Percentiles rank a stretch among this genome's conserved stretches.
Conservation (phyloP, 768 basidiomycete genomes). For the Rhizopogon vinicolor region DNA sequence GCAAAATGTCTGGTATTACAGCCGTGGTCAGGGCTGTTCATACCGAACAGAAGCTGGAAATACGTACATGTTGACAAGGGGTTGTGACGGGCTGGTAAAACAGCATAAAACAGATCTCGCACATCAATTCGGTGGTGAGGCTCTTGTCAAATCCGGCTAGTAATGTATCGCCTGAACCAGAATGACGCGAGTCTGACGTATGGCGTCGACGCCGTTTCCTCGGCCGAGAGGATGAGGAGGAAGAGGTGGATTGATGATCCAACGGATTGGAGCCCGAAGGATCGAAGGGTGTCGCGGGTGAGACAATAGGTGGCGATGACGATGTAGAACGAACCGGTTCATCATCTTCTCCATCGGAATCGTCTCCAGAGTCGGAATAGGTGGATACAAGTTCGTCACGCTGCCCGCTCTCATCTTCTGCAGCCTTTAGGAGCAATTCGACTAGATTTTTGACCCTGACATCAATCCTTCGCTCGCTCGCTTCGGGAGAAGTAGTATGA, state of each 20-base stretch:
- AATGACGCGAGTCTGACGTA: slow-evolving; percentile 22
- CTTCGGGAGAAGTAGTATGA: background rate
- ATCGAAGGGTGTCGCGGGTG: slow-evolving; percentile 28
- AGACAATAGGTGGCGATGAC: slow-evolving; percentile 14
- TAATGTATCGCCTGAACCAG: slow-evolving; percentile 15
- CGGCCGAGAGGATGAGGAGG: slow-evolving; percentile 14
- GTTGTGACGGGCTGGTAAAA: slow-evolving; percentile 87
- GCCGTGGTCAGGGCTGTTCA: slow-evolving; percentile 7
- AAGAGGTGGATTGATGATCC: background rate
- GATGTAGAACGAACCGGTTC: slow-evolving; percentile 12
- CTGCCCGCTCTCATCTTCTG: slow-evolving; percentile 5
- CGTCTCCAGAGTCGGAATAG: slow-evolving; percentile 24
- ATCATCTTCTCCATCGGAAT: slow-evolving; percentile 21
- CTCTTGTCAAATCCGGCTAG: slow-evolving; percentile 52
- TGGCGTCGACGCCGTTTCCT: slow-evolving; percentile 22
- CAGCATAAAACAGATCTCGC: slow-evolving; percentile 87
- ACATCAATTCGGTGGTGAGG: slow-evolving; percentile 66
- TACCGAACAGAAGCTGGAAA: slow-evolving; percentile 5
- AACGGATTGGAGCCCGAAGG: background rate
- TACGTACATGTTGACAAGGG: slow-evolving; percentile 88
- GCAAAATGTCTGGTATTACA: slow-evolving; percentile 73
- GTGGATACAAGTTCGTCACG: slow-evolving; percentile 15
- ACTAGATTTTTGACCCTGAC: slow-evolving; percentile 57
- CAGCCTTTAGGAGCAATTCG: slow-evolving; percentile 32
- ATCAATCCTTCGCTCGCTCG: slow-evolving; percentile 30